Base-by-base conservation (phyloP, 208 protist species). In the Acanthamoeba castellanii region DNA sequence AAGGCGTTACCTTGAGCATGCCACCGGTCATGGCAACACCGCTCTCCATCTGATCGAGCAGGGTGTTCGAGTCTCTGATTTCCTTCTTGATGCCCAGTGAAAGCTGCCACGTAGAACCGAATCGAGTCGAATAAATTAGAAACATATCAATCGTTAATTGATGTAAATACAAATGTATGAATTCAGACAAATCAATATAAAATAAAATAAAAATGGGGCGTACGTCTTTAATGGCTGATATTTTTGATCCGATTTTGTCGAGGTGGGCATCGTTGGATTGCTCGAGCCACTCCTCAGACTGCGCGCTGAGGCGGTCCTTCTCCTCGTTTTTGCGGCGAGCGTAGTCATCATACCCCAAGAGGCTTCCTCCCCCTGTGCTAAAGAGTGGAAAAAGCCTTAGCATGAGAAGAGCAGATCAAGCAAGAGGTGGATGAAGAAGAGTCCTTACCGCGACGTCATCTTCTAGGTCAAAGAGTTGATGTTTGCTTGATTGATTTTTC, bases 181-280 rank as follows among this genome's bases (percentile, higher is more conserved):
- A 55, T 74, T 45, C n/a, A 47, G 68, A 13, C 3, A 37, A 30
- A 76, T 11, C 30, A 78, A 47, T 13, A 50, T 14, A 42, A 45
- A 76, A 30, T 76, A 22, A 30, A 30, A 52, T 11, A 52, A 52
- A 52, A 11, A 52, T 52, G 85, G 2, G n/a, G 34, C 3, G 85
- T 92, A 92, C 85, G 8, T 92, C 61, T 47, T 92, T 92, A 13
- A 92, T 92, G 25, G 64, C 55, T 11, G 85, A 74, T 34, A 92
- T 52, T 50, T 92, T 92, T 1, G 61, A 52, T 22, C 85, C 59
- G n/a, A 92, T 92, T 27, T 34, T 66, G 25, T 92, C 85, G 37
- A 92, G 85, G 20, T 92, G 85, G 20, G 85, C 57, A 18, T 92
- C 57, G 59, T 92, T 92, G 32, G 11, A 45, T 47, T 92, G 57